These are phyloP conservation scores for Sporothrix humicola DNA, from an alignment of 2,329 filamentous ascomycete genomes.

Conservation along the genomic window DNA sequence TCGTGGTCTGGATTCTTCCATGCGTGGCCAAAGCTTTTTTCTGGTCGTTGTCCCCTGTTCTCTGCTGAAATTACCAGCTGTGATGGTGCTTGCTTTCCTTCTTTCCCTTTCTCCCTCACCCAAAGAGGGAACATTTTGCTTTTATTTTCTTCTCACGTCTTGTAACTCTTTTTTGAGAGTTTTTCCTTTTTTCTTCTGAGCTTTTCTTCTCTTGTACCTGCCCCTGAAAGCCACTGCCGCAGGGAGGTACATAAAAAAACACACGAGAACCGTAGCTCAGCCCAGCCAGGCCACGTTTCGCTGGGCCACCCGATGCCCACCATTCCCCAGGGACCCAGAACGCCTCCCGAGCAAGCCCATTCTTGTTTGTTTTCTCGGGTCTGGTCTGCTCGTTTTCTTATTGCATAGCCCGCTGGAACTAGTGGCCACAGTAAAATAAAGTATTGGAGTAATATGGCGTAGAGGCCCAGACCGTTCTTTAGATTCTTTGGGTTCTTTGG, in stretches of 20 bases:
- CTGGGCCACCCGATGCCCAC: constrained; percentile 14
- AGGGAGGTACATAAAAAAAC: constrained; percentile 5
- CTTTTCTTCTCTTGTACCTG: background rate
- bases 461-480: constrained; percentile 4
- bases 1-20: background rate
- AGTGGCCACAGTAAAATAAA: background rate
- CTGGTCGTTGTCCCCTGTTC: background rate
- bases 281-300: constrained; percentile 15
- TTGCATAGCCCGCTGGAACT: background rate
- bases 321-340: background rate
- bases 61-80: background rate
- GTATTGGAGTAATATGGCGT: background rate
- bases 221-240: constrained; percentile 21
- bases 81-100: background rate
- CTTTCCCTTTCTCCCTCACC: background rate
- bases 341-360: constrained; percentile 22
- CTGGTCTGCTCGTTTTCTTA: no score
- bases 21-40: background rate
- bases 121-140: constrained; percentile 1
- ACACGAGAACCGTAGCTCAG: constrained; percentile 4
- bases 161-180: background rate
- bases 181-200: background rate
- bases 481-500: no score
- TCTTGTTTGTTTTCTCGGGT: background rate
- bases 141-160: background rate